Evolutionary conservation across 352 stramenopile species (phyloP).

Genomic region (Pythium brachiatum): DNA sequence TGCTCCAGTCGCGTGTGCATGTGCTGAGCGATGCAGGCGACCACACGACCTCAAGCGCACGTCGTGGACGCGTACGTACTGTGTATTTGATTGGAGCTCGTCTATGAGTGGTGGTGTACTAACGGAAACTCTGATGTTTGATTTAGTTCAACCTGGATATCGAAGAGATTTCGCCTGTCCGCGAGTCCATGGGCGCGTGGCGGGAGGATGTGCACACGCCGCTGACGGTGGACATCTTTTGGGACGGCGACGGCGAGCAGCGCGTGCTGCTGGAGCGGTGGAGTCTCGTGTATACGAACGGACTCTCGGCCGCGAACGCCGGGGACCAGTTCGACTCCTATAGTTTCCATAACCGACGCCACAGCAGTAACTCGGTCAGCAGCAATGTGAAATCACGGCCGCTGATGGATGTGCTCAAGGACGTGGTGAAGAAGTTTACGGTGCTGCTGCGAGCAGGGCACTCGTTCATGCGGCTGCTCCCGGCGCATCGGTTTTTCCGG

Average conservation of each 20-base stretch:
- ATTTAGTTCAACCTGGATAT: constrained; percentile 82
- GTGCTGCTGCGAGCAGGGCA: constrained; percentile 71
- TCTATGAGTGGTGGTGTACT: not conserved
- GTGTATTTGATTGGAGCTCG: not conserved
- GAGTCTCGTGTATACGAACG: constrained; percentile 56
- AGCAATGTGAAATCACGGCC: constrained; percentile 38
- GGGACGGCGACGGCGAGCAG: constrained; percentile 37
- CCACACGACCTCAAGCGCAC: constrained; percentile 31
- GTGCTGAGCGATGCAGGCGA: constrained; percentile 50
- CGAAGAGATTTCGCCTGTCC: constrained; percentile 66
- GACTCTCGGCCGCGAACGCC: constrained; percentile 28
- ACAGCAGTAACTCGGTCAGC: constrained; percentile 19
- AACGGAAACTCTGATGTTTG: not conserved
- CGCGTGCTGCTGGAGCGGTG: constrained; percentile 76
- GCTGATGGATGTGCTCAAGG: constrained; percentile 77
- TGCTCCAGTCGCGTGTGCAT: constrained; percentile 78
- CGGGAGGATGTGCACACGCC: constrained; percentile 71
- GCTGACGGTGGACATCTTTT: constrained; percentile 68
- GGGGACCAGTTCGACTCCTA: constrained; percentile 15
- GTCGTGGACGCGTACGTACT: constrained; percentile 54
- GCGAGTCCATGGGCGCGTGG: constrained; percentile 64
- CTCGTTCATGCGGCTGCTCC: constrained; percentile 74
- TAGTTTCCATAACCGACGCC: constrained; percentile 17
- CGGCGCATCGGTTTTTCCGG: constrained; percentile 62
- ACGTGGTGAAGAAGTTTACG: constrained; percentile 77